Base-by-base conservation (phyloP, 1,284 basidiomycete genomes). In the Sutorius eximius region DNA sequence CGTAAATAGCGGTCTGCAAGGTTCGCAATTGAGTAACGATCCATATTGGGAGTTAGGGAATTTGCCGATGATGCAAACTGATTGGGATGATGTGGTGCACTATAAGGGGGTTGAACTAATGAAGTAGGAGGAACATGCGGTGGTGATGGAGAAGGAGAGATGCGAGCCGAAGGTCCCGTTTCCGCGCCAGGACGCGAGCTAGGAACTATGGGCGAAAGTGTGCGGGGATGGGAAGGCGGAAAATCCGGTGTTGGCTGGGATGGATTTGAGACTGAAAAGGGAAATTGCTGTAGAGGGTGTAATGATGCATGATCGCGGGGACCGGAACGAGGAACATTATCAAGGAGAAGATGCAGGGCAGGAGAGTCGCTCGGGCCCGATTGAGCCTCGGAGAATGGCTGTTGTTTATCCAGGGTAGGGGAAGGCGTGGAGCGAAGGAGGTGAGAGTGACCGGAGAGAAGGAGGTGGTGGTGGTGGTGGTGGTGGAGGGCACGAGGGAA, bases 91-190 rank as follows among this genome's bases (percentile, higher is more conserved):
- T 72, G 74, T 55, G 75, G 75, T 62, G 78, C 74, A 56, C 73
- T 75, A 63, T 75, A 67, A 48, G 76, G 71, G 51, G 72, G 72
- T 56, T 74, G 73, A 65, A 76, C 74, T 46, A 75, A 68, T 52
- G 73, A 63, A 48, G 71, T 61, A 16, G 67, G 66, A 63, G 71
- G 73, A 62, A 72, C 52, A 59, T 74, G 75, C 41, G 71, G 67
- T 53, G 75, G 74, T 52, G 79, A 78, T 51, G 77, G 74, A n/a
- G 77, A 74, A 53, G 73, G 71, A 37, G 77, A 72, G 44, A 71
- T 54, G 61, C 70, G 64, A 51, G 64, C 45, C 49, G 60, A 57
- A 13, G 63, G 53, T 44, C 66, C 66, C 37, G 45, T 32, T 18
- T 47, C 46, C 0, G 51, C 9, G 33, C 18, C 5, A 16, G 49